Conservation (phyloP, 495 filamentous ascomycete genomes). For the Cetradonia linearis region DNA sequence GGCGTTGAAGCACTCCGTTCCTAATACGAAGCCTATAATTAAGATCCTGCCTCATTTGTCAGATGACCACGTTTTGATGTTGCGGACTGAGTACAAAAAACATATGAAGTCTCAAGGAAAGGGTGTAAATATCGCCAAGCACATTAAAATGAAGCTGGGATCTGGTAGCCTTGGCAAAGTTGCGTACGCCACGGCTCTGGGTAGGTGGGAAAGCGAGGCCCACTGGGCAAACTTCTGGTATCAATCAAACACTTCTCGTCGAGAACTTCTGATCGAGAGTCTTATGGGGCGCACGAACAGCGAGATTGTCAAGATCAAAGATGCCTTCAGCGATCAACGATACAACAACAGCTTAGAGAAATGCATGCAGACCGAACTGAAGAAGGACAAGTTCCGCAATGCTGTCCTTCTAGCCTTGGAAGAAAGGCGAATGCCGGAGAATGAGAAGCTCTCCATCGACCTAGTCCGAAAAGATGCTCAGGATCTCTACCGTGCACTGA, state of each 20-base stretch:
- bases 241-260: constrained; percentile 71
- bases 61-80: constrained; percentile 72
- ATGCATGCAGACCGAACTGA: constrained; percentile 85
- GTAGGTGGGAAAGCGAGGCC: constrained; percentile 84
- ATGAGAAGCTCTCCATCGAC: constrained; percentile 43
- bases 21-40: constrained; percentile 61
- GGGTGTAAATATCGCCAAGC: constrained; percentile 91
- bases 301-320: constrained; percentile 84
- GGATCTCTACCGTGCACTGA: constrained; percentile 58
- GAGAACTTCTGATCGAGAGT: constrained; percentile 84
- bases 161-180: constrained; percentile 75
- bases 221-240: constrained; percentile 99
- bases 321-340: constrained; percentile 84
- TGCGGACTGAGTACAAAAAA: constrained; percentile 82
- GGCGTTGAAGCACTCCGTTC: constrained; percentile 59
- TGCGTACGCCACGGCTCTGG: constrained; percentile 80
- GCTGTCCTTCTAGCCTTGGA: constrained; percentile 81
- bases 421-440: constrained; percentile 72
- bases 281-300: constrained; percentile 80
- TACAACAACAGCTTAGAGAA: constrained; percentile 71
- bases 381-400: constrained; percentile 87
- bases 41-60: constrained; percentile 75
- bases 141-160: constrained; percentile 68
- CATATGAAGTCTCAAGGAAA: constrained; percentile 71
- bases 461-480: constrained; percentile 61